Percentiles rank a stretch among this genome's conserved stretches.
Conservation (phyloP, 805 yeast species). For the Yarrowia sp. region DNA sequence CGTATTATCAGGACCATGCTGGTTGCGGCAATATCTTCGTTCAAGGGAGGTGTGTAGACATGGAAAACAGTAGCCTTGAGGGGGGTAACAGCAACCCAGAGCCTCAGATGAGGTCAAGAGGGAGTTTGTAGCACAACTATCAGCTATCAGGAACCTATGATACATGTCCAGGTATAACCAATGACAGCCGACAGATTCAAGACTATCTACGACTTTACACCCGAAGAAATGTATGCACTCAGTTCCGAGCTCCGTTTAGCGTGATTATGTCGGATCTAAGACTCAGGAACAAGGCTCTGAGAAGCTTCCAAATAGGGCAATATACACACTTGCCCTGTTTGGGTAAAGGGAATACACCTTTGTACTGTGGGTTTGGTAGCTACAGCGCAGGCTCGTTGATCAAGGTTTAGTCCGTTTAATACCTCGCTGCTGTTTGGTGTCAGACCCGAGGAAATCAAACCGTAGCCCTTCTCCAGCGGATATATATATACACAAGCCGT, state of each 20-base stretch:
- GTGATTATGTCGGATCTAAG: constrained; percentile 37
- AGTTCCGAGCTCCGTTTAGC: constrained; percentile 38
- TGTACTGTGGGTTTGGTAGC: neutral
- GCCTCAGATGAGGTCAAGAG: too few relatives aligned
- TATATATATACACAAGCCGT: constrained; percentile 29
- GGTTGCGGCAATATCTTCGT: constrained; percentile 34
- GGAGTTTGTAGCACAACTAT: too few relatives aligned
- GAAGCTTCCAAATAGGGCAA: constrained; percentile 32
- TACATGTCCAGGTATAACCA: neutral
- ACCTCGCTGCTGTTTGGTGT: constrained; percentile 16
- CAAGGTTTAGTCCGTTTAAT: constrained; percentile 34
- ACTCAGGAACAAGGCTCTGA: constrained; percentile 39
- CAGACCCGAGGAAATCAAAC: constrained; percentile 31
- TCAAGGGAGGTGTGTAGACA: constrained; percentile 33
- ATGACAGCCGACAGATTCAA: neutral
- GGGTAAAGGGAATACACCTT: constrained; percentile 24
- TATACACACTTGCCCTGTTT: constrained; percentile 26
- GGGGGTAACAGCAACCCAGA: constrained; percentile 4
- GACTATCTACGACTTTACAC: too few relatives aligned
- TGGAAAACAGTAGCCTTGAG: neutral
- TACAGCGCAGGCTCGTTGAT: constrained; percentile 2
- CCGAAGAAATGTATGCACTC: constrained; percentile 32
- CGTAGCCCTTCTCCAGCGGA: neutral
- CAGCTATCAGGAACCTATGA: too few relatives aligned
- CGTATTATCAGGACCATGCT: constrained; percentile 35